Base-by-base conservation (phyloP, 2,329 filamentous ascomycete genomes). In the Sporothrix protearum region DNA sequence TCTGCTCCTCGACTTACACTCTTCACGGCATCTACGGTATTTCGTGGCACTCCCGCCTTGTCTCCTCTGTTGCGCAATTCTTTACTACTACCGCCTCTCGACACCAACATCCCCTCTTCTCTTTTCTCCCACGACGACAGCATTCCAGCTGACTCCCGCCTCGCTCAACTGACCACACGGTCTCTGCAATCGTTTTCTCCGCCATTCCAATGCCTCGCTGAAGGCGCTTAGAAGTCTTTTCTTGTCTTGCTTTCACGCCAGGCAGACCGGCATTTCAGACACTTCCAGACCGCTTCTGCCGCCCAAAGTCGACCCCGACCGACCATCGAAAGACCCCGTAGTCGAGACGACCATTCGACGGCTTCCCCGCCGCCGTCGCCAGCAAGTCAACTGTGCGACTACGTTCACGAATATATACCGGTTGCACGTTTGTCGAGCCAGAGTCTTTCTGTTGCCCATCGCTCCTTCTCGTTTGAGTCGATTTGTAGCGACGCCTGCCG, bases 131-230 rank as follows among this genome's bases (percentile, higher is more conserved):
- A 25, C 25, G 61, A 53, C 64, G 28, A 67, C 64, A 51, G 19
- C 64, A 67, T 67, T 67, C 64, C 64, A 67, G 45, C 19, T 28
- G 10, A 49, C 16, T 4, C 25, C 7, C 45, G 51, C 45, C 28
- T 28, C 22, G 2, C 8, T 10, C 64, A 51, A 2, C 25, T 36
- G 59, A 45, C 36, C 19, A 64, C 63, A 9, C 16, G 14, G 19
- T 39, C 33, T 36, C 8, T 36, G 57, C 30, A 39, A 39, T 42
- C 33, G 57, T n/a, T 7, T 25, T 53, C 45, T 51, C 28, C 64
- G 14, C 64, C 64, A 67, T 67, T 51, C 55, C 22, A 28, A 33
- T 42, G 57, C 42, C 57, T 55, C 30, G 53, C 33, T 67, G 64
- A 67, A 33, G 22, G 64, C 28, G 25, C 64, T 19, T 51, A 19